phyloP scores from a whole-genome alignment of 2,329 filamentous ascomycete species.

The Allantophomopsis cytisporea region DNA sequence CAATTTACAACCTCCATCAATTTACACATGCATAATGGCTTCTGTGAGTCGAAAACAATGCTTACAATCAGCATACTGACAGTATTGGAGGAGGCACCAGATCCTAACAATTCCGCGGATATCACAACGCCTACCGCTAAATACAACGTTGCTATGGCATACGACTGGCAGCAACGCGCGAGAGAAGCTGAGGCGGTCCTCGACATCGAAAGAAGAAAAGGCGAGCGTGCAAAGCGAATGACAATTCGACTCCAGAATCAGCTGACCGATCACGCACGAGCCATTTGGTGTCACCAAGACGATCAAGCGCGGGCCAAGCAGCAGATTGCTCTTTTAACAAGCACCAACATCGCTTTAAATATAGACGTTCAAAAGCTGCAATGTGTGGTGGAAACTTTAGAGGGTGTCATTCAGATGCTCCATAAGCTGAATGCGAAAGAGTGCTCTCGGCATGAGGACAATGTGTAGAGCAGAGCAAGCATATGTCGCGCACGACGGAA shows the following conservation, averaged over 20 bases:
- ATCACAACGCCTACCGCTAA: conserved; percentile 4
- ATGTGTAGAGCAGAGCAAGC: too few species aligned
- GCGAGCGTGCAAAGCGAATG: conserved; percentile 5
- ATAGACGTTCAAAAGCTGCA: conserved; percentile 4
- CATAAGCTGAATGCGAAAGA: too few species aligned
- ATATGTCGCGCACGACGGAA: too few species aligned
- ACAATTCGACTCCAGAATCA: conserved; percentile 3
- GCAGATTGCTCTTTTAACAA: conserved; percentile 1
- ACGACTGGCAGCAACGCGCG: conserved; percentile 5
- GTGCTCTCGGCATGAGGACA: too few species aligned
- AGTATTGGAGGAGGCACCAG: too few species aligned
- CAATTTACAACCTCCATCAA: too few species aligned
- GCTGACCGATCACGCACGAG: conserved; percentile 4
- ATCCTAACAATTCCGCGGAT: not conserved
- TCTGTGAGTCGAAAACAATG: too few species aligned
- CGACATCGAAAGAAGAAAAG: conserved; percentile 2
- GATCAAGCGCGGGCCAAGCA: not conserved
- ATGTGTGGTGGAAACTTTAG: conserved; percentile 6
- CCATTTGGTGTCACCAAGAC: not conserved
- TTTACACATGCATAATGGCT: too few species aligned
- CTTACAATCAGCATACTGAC: too few species aligned
- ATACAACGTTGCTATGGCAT: conserved; percentile 5
- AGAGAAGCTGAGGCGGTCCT: conserved; percentile 5
- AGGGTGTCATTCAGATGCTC: conserved; percentile 7
- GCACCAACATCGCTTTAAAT: not conserved